Evolutionary conservation across 495 filamentous ascomycete species (phyloP), one percentile per base, ranked within the genome.

Genomic region (Tuber borchii): DNA sequence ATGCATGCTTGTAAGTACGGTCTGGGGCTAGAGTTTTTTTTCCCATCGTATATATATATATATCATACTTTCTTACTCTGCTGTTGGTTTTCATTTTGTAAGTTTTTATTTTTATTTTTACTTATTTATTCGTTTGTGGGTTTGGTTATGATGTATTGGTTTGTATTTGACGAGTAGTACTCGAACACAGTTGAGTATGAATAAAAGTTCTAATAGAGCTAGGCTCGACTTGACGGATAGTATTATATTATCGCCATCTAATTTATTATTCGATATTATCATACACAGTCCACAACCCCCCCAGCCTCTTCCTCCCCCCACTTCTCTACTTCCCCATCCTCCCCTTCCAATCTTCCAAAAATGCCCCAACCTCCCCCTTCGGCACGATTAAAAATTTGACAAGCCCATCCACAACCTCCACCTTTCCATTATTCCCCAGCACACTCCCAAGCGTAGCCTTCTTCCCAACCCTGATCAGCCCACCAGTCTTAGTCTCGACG

Each of bases 391-490:
- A 90, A 14, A 98, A 87, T 83, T 86, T 90, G 14, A 97, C 88
- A 77, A 97, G 82, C 71, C 92, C 92, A 86, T 99, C 95, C 69
- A 96, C 88, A 40, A 98, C 87, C 84, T 95, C 93, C 7, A 94
- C 88, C 78, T 92, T 94, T n/a, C 92, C 56, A 34, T 19, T 19
- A 20, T 87, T 85, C n/a, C 86, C 85, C 75, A 98, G 84, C 73
- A 92, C 87, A 85, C 93, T 91, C 76, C 93, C 81, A 76, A 97
- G 82, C 34, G 89, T 86, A 73, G 93, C 84, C 82, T 94, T 96
- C 88, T 91, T 93, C n/a, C 95, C 95, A 0, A 92, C 90, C 84
- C 96, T 97, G 74, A 95, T 87, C 79, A 99, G 80, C 17, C 95
- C 96, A 0, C 94, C 93, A 0, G 86, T 85, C 22, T 85, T 82